Conservation (phyloP, 2,329 filamentous ascomycete genomes). For the Fusarium virguliforme region DNA sequence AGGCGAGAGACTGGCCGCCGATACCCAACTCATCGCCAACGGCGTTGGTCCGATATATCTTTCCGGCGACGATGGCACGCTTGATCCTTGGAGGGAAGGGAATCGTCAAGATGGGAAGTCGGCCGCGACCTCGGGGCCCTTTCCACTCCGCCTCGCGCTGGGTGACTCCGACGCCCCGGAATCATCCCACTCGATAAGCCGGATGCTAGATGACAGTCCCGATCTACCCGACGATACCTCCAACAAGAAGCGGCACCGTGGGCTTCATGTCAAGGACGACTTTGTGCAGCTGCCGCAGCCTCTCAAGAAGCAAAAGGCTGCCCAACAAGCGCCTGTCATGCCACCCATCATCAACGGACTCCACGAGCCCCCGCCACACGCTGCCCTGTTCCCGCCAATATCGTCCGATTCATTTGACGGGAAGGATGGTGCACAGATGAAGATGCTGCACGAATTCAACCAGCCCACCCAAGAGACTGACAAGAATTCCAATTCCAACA, state of each 20-base stretch:
- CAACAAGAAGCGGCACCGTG: constrained; percentile 70
- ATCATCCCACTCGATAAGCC: constrained; percentile 62
- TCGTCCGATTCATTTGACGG: constrained; percentile 70
- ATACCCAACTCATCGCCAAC: constrained; percentile 37
- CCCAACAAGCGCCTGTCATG: constrained; percentile 67
- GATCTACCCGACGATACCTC: constrained; percentile 63
- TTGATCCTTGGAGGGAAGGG: constrained; percentile 46
- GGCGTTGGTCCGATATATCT: constrained; percentile 39
- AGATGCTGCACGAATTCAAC: constrained; percentile 61
- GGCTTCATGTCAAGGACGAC: constrained; percentile 70
- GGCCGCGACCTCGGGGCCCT: constrained; percentile 48
- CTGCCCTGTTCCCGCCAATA: constrained; percentile 76
- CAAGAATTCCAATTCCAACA: constrained; percentile 52
- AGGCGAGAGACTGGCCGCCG: constrained; percentile 54
- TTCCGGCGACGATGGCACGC: constrained; percentile 42
- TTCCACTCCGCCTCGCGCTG: constrained; percentile 61
- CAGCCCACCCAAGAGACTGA: constrained; percentile 56
- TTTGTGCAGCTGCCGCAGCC: constrained; percentile 76
- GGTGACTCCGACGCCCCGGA: constrained; percentile 59
- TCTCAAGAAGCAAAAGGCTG: constrained; percentile 75
- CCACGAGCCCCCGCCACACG: constrained; percentile 73
- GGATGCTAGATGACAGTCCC: constrained; percentile 63
- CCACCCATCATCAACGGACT: constrained; percentile 78
- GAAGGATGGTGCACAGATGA: constrained; percentile 62
- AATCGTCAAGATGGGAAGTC: constrained; percentile 47